Conservation (phyloP, 768 basidiomycete species). For the Leccinum truebloodii region DNA sequence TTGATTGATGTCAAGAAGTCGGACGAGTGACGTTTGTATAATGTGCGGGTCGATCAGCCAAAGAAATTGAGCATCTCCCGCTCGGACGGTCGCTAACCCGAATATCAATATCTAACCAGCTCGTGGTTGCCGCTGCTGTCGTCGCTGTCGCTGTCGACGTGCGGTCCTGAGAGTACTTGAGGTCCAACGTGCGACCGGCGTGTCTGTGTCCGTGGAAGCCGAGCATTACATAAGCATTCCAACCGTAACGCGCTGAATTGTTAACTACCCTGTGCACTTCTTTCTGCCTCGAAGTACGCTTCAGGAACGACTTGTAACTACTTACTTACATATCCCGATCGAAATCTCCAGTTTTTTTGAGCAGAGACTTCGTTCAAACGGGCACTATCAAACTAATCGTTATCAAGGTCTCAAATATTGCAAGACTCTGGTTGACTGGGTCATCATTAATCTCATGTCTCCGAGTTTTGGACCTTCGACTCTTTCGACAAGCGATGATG, state of each 20-base stretch:
- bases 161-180: background rate
- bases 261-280: background rate
- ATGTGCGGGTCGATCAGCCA: constrained; percentile 26
- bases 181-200: constrained; percentile 6
- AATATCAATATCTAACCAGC: constrained; percentile 15
- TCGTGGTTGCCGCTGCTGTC: constrained; percentile 13
- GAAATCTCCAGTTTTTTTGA: background rate
- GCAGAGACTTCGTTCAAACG: no score
- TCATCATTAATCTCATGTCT: no score
- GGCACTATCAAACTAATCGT: no score
- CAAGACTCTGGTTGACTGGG: no score
- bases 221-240: constrained; percentile 29
- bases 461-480: no score
- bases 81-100: constrained; percentile 16
- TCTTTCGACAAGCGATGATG: no score
- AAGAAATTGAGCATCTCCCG: constrained; percentile 30
- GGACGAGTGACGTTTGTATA: constrained; percentile 13
- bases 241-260: background rate
- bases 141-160: constrained; percentile 6
- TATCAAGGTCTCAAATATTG: no score
- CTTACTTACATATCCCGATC: background rate
- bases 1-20: constrained; percentile 18
- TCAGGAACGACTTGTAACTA: no score
- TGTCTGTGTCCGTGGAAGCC: background rate
- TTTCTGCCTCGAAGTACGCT: no score